Conservation (phyloP, 805 yeast species). For the Metschnikowia cubensis region DNA sequence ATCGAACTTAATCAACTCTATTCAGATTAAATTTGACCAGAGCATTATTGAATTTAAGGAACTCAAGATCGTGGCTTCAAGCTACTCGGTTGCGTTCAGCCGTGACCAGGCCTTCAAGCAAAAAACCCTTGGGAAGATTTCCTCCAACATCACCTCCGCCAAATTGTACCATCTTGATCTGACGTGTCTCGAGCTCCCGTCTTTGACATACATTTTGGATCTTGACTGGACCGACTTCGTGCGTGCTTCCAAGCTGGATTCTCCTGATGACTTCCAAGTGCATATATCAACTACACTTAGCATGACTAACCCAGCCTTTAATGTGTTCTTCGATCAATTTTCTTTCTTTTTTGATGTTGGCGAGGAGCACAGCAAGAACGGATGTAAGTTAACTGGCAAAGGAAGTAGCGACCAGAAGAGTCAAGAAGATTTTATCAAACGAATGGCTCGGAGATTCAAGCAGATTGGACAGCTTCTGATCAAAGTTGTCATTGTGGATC, state of each 20-base stretch:
- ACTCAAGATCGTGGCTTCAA: conserved; percentile 11
- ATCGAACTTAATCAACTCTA: conserved; percentile 9
- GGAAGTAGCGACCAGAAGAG: background rate
- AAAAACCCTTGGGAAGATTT: conserved; percentile 12
- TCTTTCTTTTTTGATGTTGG: conserved; percentile 15
- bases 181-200: conserved; percentile 34
- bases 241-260: conserved; percentile 13
- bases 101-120: conserved; percentile 14
- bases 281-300: conserved; percentile 20
- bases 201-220: conserved; percentile 25
- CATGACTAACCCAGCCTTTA: conserved; percentile 33
- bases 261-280: conserved; percentile 10
- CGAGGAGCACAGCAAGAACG: background rate
- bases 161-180: conserved; percentile 27
- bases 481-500: conserved; percentile 30
- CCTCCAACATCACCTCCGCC: conserved; percentile 26
- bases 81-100: conserved; percentile 11
- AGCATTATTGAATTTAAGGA: conserved; percentile 12
- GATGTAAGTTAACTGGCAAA: background rate
- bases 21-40: conserved; percentile 18
- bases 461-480: conserved; percentile 11
- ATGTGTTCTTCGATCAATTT: conserved; percentile 37
- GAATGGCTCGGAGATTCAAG: background rate
- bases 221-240: conserved; percentile 23
- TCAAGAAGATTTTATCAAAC: background rate